These are phyloP conservation scores for Globisporangium middletonii DNA, from an alignment of 352 stramenopile species.

Conservation along the genomic window DNA sequence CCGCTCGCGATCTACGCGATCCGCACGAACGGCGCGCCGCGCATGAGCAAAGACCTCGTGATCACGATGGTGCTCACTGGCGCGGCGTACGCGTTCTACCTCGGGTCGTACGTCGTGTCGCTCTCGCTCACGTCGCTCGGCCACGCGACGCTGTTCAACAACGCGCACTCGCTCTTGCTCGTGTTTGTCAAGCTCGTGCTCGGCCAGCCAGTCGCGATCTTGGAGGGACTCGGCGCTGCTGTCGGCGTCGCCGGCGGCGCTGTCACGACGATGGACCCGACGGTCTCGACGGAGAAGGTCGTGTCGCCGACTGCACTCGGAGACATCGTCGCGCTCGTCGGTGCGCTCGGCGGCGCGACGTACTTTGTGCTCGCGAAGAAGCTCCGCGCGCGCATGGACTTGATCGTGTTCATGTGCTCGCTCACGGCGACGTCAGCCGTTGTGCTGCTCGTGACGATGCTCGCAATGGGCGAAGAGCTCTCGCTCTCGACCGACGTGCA, in stretches of 20 bases:
- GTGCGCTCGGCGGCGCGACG: constrained; percentile 61
- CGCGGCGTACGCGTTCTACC: constrained; percentile 73
- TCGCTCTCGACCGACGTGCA: constrained; percentile 62
- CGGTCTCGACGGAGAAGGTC: constrained; percentile 39
- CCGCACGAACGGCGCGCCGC: constrained; percentile 48
- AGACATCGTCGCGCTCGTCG: constrained; percentile 70
- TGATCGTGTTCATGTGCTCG: constrained; percentile 67
- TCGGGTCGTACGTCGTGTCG: constrained; percentile 79
- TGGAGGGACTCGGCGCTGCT: constrained; percentile 67
- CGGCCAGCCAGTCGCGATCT: constrained; percentile 60
- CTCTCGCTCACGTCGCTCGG: constrained; percentile 73
- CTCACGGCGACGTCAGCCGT: constrained; percentile 3
- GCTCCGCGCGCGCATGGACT: constrained; percentile 58
- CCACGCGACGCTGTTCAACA: constrained; percentile 87
- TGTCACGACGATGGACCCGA: constrained; percentile 61
- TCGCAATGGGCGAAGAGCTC: constrained; percentile 56
- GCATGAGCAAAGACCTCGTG: constrained; percentile 63
- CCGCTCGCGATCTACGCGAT: constrained; percentile 49
- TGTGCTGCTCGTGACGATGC: constrained; percentile 61
- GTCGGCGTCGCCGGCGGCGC: constrained; percentile 74
- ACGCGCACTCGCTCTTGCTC: constrained; percentile 81
- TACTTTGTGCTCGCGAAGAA: constrained; percentile 75
- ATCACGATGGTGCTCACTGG: constrained; percentile 45
- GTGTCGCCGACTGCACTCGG: constrained; percentile 17
- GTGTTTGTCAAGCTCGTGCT: constrained; percentile 55